Evolutionary conservation across 352 stramenopile species (phyloP), one percentile per base, ranked within the genome.

Genomic region (Blastocystis sp.): DNA sequence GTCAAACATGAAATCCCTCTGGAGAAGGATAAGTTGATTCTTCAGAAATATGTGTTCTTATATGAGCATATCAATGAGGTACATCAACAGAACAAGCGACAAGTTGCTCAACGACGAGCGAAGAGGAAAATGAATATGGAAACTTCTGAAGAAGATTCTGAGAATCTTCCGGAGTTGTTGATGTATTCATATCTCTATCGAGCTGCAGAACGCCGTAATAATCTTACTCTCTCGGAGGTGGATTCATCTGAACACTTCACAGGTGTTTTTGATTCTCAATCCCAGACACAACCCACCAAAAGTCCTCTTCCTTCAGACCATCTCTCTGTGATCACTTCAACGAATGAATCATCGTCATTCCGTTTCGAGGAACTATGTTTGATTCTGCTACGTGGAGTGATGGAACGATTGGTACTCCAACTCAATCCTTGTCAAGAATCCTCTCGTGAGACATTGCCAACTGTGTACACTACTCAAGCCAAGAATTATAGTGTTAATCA

Each of bases 371-470:
- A 80, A 24, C 27, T 80, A 0, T 51, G 35, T 21, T 49, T 80
- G 51, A 39, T 80, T 39, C 69, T 80, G n/a, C 69, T 80, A n/a
- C 39, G 69, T 21, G 69, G 69, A 1, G 39, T 80, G 3, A 80
- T 80, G 35, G 69, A 80, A 42, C 69, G 43, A 5, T 24, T 58
- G 6, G 16, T 59, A 19, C 69, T 80, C 5, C 39, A 80, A 27
- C 12, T 80, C 39, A 80, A 80, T 39, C 69, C 69, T 14, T 80
- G 69, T 42, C 42, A 63, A 52, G 46, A 80, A 19, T 14, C 6
- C 0, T 42, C 39, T 19, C 69, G 69, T 32, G 42, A 29, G 37
- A 14, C 24, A 21, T 42, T 80, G 3, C 39, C 37, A 21, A n/a
- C 16, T 27, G 32, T n/a, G 2, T 80, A 80, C 69, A 80, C 43